A percentile compares a stretch with the other conserved stretches of the same genome.
Evolutionary conservation across 2,329 filamentous ascomycete species (phyloP).

Genomic region (Exophiala viscosa): DNA sequence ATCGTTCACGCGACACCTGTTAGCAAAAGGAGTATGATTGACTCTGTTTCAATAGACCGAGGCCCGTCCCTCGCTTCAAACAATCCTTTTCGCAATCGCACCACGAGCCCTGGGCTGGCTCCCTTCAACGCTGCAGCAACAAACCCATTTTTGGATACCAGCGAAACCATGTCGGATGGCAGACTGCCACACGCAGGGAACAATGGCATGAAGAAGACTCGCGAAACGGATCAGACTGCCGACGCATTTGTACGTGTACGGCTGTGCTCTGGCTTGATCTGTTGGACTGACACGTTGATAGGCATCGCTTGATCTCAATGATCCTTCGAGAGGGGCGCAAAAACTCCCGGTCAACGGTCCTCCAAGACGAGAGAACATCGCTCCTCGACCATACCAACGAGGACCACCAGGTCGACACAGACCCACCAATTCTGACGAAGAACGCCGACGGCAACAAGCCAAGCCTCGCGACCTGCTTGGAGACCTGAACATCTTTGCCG

Average conservation of each 20-base stretch:
- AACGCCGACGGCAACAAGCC: constrained; percentile 30
- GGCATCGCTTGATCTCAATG: constrained; percentile 16
- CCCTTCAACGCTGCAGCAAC: constrained; percentile 53
- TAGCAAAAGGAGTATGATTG: neutral
- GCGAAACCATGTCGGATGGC: constrained; percentile 29
- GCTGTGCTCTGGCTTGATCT: neutral
- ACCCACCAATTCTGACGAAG: constrained; percentile 33
- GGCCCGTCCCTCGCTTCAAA: constrained; percentile 38
- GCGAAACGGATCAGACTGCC: constrained; percentile 7
- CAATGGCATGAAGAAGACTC: constrained; percentile 1
- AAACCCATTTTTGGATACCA: constrained; percentile 60
- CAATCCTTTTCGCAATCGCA: constrained; percentile 50
- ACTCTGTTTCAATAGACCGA: constrained; percentile 22
- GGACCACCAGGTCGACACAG: constrained; percentile 30
- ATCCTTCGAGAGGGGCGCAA: constrained; percentile 27
- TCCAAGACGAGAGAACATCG: constrained; percentile 35
- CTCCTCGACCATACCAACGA: constrained; percentile 25
- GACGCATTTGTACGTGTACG: constrained; percentile 21
- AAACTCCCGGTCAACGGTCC: constrained; percentile 15
- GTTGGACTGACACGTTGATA: constrained; percentile 3
- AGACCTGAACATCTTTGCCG: constrained; percentile 48
- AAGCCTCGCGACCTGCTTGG: constrained; percentile 36
- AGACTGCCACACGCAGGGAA: constrained; percentile 1
- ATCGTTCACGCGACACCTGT: neutral
- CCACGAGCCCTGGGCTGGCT: constrained; percentile 28